phyloP scores from a whole-genome alignment of 2,329 filamentous ascomycete species.

The Dendryphion nanum region DNA sequence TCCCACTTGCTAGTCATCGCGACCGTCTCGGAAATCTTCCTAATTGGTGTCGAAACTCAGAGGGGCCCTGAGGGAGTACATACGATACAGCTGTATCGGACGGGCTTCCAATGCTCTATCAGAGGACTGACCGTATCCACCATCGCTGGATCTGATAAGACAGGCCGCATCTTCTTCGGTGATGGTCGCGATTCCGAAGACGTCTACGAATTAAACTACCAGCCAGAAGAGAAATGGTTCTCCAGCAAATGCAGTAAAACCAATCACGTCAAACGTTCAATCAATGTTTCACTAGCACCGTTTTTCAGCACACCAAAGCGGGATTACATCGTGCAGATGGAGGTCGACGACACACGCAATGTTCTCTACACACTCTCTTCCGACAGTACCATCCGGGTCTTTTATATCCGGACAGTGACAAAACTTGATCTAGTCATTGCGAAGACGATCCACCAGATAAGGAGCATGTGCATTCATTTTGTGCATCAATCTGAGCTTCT shows the following conservation, averaged over 20 bases:
- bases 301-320: conserved; percentile 28
- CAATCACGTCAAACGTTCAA: conserved; percentile 75
- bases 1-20: conserved; percentile 87
- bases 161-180: conserved; percentile 90
- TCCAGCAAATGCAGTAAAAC: conserved; percentile 82
- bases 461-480: conserved; percentile 80
- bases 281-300: conserved; percentile 56
- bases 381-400: conserved; percentile 84
- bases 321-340: conserved; percentile 74
- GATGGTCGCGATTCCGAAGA: conserved; percentile 73
- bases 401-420: conserved; percentile 70
- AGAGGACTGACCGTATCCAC: conserved; percentile 73
- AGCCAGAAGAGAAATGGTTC: conserved; percentile 98
- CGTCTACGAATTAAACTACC: conserved; percentile 91
- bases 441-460: conserved; percentile 53
- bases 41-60: conserved; percentile 76
- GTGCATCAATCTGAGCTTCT: conserved; percentile 69
- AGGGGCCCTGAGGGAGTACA: conserved; percentile 66
- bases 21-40: conserved; percentile 77
- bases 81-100: conserved; percentile 79
- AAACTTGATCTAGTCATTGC: conserved; percentile 56
- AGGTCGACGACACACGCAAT: conserved; percentile 82
- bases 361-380: conserved; percentile 90
- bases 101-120: conserved; percentile 76
- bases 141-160: conserved; percentile 73